Evolutionary conservation across 306 rosid species (phyloP), one percentile per base, ranked within the genome.

Genomic region (Senna siamea): DNA sequence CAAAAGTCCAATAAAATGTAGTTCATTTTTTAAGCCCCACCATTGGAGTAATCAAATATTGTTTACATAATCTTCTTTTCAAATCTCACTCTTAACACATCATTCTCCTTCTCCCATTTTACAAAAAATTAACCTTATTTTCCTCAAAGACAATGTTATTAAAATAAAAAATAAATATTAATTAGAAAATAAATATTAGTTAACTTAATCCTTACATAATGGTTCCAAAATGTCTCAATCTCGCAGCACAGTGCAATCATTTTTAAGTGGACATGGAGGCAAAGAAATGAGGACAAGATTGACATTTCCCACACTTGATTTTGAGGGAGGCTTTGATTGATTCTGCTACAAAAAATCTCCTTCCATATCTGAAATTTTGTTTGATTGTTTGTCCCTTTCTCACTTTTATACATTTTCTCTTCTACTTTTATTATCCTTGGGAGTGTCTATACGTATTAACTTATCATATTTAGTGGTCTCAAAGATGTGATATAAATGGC

Each of bases 401-500:
- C 52, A 5, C 43, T 66, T 70, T 30, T 44, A 58, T 15, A 52
- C 51, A 18, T 17, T 30, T 76, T 19, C 40, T 56, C 32, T 58
- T 79, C 50, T 76, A 1, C 87, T 66, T 76, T 68, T 19, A 55
- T 26, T 51, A 17, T 43, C 43, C 15, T 67, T 68, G 79, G 74
- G 61, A 66, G 66, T 79, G 57, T 52, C 5, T 55, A 30, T 2
- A 54, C 32, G 26, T 17, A 18, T 18, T 30, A 61, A 72, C 47
- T 14, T 52, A n/a, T 22, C 66, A 43, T 70, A 61, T 66, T 61
- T 76, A 76, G 77, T 71, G 74, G 52, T 50, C 19, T 75, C 32
- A 59, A 59, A 61, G 63, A 69, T 61, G 71, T 69, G 22, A 69
- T 41, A 73, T 73, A 72, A 61, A 80, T 70, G 81, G 32, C 82